A percentile compares a stretch with the other conserved stretches of the same genome.
These are phyloP conservation scores for Arachnopeziza araneosa DNA, from an alignment of 2,329 filamentous ascomycete genomes.

Conservation along the genomic window DNA sequence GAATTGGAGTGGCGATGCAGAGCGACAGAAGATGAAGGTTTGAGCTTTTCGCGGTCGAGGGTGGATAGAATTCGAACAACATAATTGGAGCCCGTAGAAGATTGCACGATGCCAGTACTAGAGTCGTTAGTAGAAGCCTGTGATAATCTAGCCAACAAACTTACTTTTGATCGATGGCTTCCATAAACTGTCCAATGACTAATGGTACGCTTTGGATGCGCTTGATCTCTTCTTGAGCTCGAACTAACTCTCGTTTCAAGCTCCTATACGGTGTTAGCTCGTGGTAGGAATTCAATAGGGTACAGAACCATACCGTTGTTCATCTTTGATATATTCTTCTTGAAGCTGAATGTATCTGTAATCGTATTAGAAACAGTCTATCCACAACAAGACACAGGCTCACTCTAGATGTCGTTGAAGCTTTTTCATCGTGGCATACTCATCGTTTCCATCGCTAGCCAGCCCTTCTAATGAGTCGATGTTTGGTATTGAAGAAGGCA, in stretches of 20 bases:
- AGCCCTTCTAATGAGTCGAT: slow-evolving; percentile 86
- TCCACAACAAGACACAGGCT: slow-evolving; percentile 26
- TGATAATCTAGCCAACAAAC: slow-evolving; percentile 23
- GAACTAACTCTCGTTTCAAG: slow-evolving; percentile 92
- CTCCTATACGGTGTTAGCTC: slow-evolving; percentile 51
- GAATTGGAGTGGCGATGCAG: slow-evolving; percentile 98
- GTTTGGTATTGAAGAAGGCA: slow-evolving; percentile 76
- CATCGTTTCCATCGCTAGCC: slow-evolving; percentile 75
- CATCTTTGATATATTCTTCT: slow-evolving; percentile 99
- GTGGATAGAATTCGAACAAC: slow-evolving; percentile 97
- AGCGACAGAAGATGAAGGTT: slow-evolving; percentile 95
- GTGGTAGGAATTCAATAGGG: neutral
- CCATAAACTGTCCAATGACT: slow-evolving; percentile 99
- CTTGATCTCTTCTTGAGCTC: slow-evolving; percentile 99
- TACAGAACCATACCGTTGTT: slow-evolving; percentile 64
- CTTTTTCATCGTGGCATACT: slow-evolving; percentile 94
- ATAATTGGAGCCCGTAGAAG: slow-evolving; percentile 97
- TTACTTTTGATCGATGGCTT: slow-evolving; percentile 98
- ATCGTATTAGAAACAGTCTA: slow-evolving; percentile 23
- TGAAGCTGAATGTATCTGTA: slow-evolving; percentile 87
- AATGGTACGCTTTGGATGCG: slow-evolving; percentile 96
- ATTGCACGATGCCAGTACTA: slow-evolving; percentile 97
- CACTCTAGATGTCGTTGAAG: slow-evolving; percentile 94
- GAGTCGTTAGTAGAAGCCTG: slow-evolving; percentile 14
- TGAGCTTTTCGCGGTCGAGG: slow-evolving; percentile 94